phyloP scores from a whole-genome alignment of 2,329 filamentous ascomycete genomes.

The Atkinsonella texensis region DNA sequence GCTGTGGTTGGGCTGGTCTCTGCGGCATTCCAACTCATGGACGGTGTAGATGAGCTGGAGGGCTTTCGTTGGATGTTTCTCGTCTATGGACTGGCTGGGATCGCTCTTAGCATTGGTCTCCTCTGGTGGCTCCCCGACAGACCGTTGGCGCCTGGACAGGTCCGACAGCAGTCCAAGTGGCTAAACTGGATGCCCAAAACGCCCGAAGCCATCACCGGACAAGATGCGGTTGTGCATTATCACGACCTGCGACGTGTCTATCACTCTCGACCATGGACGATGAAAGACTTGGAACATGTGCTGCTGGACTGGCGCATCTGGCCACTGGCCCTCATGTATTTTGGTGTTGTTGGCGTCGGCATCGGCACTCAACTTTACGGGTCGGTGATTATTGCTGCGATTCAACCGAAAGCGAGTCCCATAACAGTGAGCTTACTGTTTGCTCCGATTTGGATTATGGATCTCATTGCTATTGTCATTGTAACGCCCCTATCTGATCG shows the following conservation, averaged over 20 bases:
- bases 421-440: constrained; percentile 72
- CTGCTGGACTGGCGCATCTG: constrained; percentile 80
- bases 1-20: constrained; percentile 83
- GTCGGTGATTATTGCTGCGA: constrained; percentile 72
- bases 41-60: constrained; percentile 60
- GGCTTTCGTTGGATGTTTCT: constrained; percentile 93
- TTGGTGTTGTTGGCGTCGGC: constrained; percentile 84
- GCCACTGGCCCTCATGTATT: constrained; percentile 84
- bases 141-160: constrained; percentile 60
- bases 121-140: constrained; percentile 89
- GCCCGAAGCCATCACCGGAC: constrained; percentile 59
- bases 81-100: constrained; percentile 65
- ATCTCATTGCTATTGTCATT: constrained; percentile 74
- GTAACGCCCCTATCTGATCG: constrained; percentile 79
- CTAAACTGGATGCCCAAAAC: constrained; percentile 55
- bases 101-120: constrained; percentile 58
- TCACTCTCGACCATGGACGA: constrained; percentile 58
- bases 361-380: constrained; percentile 85
- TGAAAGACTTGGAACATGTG: constrained; percentile 57
- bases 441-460: constrained; percentile 90
- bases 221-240: constrained; percentile 74
- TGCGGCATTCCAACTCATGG: constrained; percentile 86
- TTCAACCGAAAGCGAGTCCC: constrained; percentile 59
- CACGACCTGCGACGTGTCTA: constrained; percentile 73
- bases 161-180: constrained; percentile 35